Evolutionary conservation across 129 eudicot species (phyloP).

Genomic region (Chrysanthemum lavandulifolium): DNA sequence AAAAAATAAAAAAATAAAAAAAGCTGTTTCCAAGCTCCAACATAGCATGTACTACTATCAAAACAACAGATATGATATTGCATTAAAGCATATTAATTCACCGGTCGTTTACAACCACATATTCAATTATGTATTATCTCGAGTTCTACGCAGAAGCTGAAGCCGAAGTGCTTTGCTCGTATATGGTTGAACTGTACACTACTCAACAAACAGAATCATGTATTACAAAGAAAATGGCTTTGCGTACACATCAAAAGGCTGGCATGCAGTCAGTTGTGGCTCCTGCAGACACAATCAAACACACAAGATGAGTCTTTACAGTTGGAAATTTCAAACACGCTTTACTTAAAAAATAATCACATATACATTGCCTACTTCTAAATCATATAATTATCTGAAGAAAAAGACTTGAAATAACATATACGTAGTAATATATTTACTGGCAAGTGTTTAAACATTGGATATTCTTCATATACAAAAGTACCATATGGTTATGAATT

Average conservation of each 20-base stretch:
- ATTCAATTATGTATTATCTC: background rate
- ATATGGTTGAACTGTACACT: slow-evolving; percentile 14
- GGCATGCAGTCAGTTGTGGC: slow-evolving; percentile 73
- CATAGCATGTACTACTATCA: no score
- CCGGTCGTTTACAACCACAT: background rate
- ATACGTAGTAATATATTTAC: background rate
- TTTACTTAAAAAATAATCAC: background rate
- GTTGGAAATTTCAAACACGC: background rate
- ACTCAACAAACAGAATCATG: slow-evolving; percentile 2
- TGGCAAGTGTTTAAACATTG: background rate
- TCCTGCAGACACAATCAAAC: slow-evolving; percentile 49
- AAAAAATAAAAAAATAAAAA: no score
- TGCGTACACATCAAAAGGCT: slow-evolving; percentile 42
- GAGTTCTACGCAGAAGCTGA: slow-evolving; percentile 8
- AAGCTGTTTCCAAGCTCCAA: no score
- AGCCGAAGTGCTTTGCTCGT: slow-evolving; percentile 2
- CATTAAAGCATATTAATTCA: slow-evolving; percentile 1
- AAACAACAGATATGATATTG: background rate
- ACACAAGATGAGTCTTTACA: background rate
- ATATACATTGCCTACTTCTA: background rate
- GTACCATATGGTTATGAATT: slow-evolving; percentile 1
- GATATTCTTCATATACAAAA: background rate
- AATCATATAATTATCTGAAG: background rate
- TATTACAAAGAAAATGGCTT: slow-evolving; percentile 33
- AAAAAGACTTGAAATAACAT: background rate